A percentile compares a stretch with the other conserved stretches of the same genome.
These are phyloP conservation scores for Epichloe coenophiala DNA, from an alignment of 2,329 filamentous ascomycete species.

Conservation along the genomic window DNA sequence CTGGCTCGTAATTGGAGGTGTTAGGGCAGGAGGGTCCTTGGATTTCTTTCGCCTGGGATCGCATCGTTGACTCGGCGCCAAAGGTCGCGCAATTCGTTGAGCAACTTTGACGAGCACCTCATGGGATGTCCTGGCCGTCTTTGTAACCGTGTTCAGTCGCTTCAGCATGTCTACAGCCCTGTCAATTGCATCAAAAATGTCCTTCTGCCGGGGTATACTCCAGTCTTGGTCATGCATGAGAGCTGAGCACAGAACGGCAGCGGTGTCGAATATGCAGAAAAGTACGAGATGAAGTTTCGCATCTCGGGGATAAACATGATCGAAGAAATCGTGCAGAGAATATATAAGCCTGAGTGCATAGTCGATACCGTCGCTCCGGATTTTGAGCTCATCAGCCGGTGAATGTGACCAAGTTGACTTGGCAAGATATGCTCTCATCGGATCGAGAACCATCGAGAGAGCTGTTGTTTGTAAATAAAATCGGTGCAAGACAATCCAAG, in stretches of 20 bases:
- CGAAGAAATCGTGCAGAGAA: constrained; percentile 26
- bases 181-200: constrained; percentile 26
- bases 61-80: constrained; percentile 2
- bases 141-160: constrained; percentile 15
- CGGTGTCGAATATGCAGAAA: constrained; percentile 37
- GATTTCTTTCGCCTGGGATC: constrained; percentile 1
- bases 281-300: constrained; percentile 35
- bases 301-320: constrained; percentile 29
- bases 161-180: constrained; percentile 21
- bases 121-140: constrained; percentile 19
- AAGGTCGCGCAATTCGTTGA: constrained; percentile 8
- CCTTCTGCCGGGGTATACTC: constrained; percentile 25
- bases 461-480: constrained; percentile 30
- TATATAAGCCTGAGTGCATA: constrained; percentile 29
- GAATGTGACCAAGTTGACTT: constrained; percentile 17
- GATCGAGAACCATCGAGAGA: constrained; percentile 30
- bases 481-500: constrained; percentile 32
- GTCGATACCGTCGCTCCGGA: constrained; percentile 28
- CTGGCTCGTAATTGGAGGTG: constrained; percentile 3
- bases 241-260: constrained; percentile 35
- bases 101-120: constrained; percentile 18
- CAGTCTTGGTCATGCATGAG: constrained; percentile 34
- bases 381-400: constrained; percentile 19
- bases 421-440: constrained; percentile 32
- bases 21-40: constrained; percentile 4